Base-by-base conservation (phyloP, 1,284 basidiomycete species). In the Ceratobasidium sp. region DNA sequence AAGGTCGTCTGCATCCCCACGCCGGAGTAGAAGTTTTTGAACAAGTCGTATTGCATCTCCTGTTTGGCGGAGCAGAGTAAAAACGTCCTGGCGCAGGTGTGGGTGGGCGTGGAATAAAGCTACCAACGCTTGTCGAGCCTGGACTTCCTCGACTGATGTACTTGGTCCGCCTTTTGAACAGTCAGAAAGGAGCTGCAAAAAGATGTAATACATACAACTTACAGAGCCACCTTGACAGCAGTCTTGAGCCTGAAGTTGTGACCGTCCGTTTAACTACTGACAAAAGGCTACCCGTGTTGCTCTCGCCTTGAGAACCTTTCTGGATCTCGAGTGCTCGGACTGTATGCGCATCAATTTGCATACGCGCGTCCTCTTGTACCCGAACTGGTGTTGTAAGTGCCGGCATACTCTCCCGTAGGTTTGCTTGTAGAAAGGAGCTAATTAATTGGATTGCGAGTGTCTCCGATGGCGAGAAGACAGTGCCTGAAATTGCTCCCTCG, bases 291-390 rank as follows among this genome's bases (percentile, higher is more conserved):
- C 96, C 95, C 65, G 87, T 87, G 1, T 84, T 82, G 0, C 92
- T 90, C 1, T 93, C 93, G 76, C 94, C 92, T 41, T 90, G 86
- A 45, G 92, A 85, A 24, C 88, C 88, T 82, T 96, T 93, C 36
- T 91, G 87, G 74, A 98, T 93, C 82, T 98, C 96, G 27, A 98
- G 88, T 8, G 93, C 93, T 79, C 92, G 92, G 79, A 97, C 90
- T 0, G 96, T 97, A 80, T 96, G 92, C 1, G 93, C 89, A 81
- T 97, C 95, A 75, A 97, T 96, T 79, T 95, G 93, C 93, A 97
- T 95, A 36, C 90, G 86, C 29, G 85, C 83, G n/a, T 84, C 82
- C 1, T 81, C 79, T 9, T 82, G 84, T 80, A 95, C 93, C 74
- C 87, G 88, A 64, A 84, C 87, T 0, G 94, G 93, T 17, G 84